Evolutionary conservation across 2,329 filamentous ascomycete genomes (phyloP).

Genomic region (Tolypocladium tundrense): DNA sequence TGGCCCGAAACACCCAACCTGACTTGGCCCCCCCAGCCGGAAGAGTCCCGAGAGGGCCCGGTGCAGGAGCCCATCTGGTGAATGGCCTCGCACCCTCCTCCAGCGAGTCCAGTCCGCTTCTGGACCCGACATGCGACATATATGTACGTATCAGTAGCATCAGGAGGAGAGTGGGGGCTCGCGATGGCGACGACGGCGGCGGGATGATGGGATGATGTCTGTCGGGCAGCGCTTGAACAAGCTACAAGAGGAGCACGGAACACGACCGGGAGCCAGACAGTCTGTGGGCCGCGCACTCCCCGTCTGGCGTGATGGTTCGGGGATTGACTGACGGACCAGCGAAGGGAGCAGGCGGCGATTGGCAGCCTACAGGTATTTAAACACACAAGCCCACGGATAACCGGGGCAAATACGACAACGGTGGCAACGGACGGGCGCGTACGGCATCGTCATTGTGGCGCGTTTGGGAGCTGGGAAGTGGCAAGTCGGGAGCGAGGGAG

Average conservation of each 20-base stretch:
- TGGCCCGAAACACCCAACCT: background rate
- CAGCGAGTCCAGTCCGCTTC: background rate
- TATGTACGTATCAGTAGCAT: background rate
- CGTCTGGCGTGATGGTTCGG: background rate
- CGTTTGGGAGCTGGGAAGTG: background rate
- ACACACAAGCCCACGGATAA: background rate
- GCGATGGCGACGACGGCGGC: too few relatives aligned
- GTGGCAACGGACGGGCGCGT: too few relatives aligned
- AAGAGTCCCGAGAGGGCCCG: background rate
- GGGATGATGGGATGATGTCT: background rate
- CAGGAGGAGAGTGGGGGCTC: background rate
- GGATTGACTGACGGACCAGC: background rate
- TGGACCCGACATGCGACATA: background rate
- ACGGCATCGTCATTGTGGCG: background rate
- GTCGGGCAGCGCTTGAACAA: background rate
- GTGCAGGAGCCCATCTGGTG: background rate
- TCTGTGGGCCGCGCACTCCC: background rate
- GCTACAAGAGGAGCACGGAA: background rate
- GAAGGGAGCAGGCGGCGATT: background rate
- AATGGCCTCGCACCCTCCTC: background rate
- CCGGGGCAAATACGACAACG: background rate
- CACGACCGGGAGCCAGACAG: background rate
- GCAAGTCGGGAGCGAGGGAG: background rate
- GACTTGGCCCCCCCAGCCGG: background rate
- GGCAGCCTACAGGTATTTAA: background rate